Evolutionary conservation across 176 grass and related monocot genomes (phyloP).

Genomic region (Oryza glumipatula): DNA sequence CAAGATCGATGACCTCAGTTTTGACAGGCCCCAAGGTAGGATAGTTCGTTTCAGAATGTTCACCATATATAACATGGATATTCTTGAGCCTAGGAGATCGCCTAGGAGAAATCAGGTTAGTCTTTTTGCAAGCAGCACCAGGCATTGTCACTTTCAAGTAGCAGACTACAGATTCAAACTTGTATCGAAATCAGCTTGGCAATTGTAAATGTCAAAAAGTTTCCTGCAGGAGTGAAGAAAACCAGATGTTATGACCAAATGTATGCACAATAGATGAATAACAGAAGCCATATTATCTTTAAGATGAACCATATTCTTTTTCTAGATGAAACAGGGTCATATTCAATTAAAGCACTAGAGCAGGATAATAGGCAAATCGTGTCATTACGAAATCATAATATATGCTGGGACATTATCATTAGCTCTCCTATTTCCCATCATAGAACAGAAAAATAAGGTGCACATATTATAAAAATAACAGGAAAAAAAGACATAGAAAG

Average conservation of each 20-base stretch:
- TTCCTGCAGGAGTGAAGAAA: constrained; percentile 36
- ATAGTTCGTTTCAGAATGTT: constrained; percentile 30
- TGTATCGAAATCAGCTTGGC: not conserved
- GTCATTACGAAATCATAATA: not conserved
- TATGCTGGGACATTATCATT: not conserved
- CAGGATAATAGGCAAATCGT: constrained; percentile 1
- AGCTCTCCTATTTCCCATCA: not conserved
- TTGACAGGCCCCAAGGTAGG: constrained; percentile 38
- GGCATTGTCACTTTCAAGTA: constrained; percentile 39
- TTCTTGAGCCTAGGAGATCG: constrained; percentile 53
- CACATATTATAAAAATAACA: not conserved
- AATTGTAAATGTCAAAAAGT: not conserved
- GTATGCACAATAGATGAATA: not conserved
- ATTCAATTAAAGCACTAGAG: not conserved
- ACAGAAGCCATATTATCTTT: not conserved
- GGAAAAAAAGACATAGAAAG: not conserved
- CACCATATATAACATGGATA: constrained; percentile 20
- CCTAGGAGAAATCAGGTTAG: not conserved
- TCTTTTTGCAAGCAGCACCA: not conserved
- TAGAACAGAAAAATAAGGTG: not conserved
- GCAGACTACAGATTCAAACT: not conserved
- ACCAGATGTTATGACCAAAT: constrained; percentile 11
- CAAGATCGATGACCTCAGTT: constrained; percentile 48
- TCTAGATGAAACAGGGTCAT: not conserved
- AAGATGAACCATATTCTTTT: not conserved